A percentile compares a stretch with the other conserved stretches of the same genome.
These are phyloP conservation scores for Nicotiana rustica DNA, from an alignment of 305 asterid species.

Conservation along the genomic window DNA sequence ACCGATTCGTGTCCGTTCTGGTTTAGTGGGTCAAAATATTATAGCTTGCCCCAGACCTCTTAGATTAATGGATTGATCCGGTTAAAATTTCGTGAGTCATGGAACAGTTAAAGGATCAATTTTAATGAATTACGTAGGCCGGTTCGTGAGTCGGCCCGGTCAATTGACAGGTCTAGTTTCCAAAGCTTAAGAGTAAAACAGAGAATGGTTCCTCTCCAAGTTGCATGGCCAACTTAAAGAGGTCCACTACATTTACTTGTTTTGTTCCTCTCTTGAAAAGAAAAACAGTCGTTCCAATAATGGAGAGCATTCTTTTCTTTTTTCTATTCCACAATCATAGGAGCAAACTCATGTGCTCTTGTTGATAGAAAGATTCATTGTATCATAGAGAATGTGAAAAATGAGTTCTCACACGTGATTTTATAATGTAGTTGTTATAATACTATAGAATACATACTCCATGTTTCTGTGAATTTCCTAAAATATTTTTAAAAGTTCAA, in stretches of 20 bases:
- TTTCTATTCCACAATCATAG: constrained; percentile 29
- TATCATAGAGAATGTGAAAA: not conserved
- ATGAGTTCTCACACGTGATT: not conserved
- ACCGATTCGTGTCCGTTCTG: too few species aligned
- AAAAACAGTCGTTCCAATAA: not conserved
- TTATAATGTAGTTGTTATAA: not conserved
- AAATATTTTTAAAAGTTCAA: not conserved
- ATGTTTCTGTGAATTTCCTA: not conserved
- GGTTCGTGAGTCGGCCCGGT: too few species aligned
- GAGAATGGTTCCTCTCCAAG: not conserved
- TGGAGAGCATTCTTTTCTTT: not conserved
- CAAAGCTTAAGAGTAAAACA: not conserved
- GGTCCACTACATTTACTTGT: not conserved
- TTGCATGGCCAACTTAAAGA: not conserved
- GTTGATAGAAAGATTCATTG: not conserved
- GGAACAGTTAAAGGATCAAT: too few species aligned
- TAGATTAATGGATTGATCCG: too few species aligned
- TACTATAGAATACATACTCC: not conserved
- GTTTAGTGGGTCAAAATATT: too few species aligned
- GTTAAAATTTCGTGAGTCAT: too few species aligned
- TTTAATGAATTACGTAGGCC: too few species aligned
- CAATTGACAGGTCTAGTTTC: too few species aligned
- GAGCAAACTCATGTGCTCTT: constrained; percentile 24
- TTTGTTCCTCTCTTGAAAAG: not conserved
- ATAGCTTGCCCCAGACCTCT: too few species aligned